phyloP scores from a whole-genome alignment of 2,329 filamentous ascomycete genomes.

The Colletotrichum theobromicola region DNA sequence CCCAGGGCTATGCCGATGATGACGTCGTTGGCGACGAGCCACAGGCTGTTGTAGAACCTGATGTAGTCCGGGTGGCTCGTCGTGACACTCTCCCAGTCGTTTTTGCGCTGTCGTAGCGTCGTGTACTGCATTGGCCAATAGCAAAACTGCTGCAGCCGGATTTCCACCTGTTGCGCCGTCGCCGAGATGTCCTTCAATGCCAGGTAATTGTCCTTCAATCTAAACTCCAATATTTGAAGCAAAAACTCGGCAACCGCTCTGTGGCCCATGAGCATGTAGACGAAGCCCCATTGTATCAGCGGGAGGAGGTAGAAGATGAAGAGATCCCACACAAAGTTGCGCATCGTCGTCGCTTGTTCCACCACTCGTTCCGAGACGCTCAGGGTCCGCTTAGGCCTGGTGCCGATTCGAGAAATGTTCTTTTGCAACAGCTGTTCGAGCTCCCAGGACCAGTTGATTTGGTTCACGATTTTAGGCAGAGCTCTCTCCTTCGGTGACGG shows the following conservation, averaged over 20 bases:
- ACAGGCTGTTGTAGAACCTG: slow-evolving; percentile 97
- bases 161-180: slow-evolving; percentile 96
- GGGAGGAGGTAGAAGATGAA: slow-evolving; percentile 81
- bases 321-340: slow-evolving; percentile 78
- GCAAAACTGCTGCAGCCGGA: slow-evolving; percentile 95
- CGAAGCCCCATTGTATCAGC: slow-evolving; percentile 72
- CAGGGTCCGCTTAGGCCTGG: slow-evolving; percentile 79
- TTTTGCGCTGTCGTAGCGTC: slow-evolving; percentile 85
- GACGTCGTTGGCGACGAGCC: slow-evolving; percentile 98
- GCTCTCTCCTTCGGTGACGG: slow-evolving; percentile 84
- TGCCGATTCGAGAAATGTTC: slow-evolving; percentile 85
- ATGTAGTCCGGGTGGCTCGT: slow-evolving; percentile 98
- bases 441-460: slow-evolving; percentile 96
- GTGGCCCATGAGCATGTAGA: slow-evolving; percentile 80
- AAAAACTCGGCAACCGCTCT: slow-evolving; percentile 82
- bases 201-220: slow-evolving; percentile 75
- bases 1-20: slow-evolving; percentile 97
- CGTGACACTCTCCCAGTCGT: slow-evolving; percentile 94
- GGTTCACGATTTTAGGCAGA: slow-evolving; percentile 82
- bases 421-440: slow-evolving; percentile 84
- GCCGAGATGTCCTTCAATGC: slow-evolving; percentile 96
- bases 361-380: slow-evolving; percentile 96
- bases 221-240: slow-evolving; percentile 83
- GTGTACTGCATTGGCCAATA: slow-evolving; percentile 99
- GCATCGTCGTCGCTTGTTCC: slow-evolving; percentile 87